Conservation (phyloP, 176 grass and related monocot genomes). For the Panicum miliaceum region DNA sequence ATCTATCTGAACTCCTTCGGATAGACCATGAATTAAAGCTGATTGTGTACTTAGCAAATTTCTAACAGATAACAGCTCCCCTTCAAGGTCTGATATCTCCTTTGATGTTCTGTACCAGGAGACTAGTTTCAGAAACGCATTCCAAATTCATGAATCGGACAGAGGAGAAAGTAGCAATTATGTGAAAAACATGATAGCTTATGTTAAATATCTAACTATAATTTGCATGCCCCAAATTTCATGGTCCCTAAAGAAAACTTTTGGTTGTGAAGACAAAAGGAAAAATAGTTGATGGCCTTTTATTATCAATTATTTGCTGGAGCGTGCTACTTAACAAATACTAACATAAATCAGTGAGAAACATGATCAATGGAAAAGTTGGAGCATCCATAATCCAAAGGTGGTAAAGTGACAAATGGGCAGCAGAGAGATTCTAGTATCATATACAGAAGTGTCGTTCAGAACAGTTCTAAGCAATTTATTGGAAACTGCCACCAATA, state of each 20-base stretch:
- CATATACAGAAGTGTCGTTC: not conserved
- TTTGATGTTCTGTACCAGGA: conserved; percentile 79
- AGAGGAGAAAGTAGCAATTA: not conserved
- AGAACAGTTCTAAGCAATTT: not conserved
- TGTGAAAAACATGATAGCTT: not conserved
- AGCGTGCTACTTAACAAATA: conserved; percentile 14
- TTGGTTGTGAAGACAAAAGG: not conserved
- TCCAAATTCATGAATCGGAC: conserved; percentile 16
- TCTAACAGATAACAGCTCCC: conserved; percentile 80
- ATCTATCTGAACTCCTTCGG: conserved; percentile 84
- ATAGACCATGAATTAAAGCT: conserved; percentile 75
- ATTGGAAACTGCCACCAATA: not conserved
- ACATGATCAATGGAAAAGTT: not conserved
- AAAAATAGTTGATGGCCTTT: not conserved
- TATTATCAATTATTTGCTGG: not conserved
- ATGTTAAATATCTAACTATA: not conserved
- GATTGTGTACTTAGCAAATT: conserved; percentile 80
- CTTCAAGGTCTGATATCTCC: conserved; percentile 95
- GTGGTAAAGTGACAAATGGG: not conserved
- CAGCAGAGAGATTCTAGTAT: not conserved
- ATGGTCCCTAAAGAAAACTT: not conserved
- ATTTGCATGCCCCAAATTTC: not conserved
- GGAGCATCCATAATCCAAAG: not conserved
- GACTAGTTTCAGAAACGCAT: conserved; percentile 32
- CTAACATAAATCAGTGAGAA: not conserved